These are phyloP conservation scores for Roridomyces roridus DNA, from an alignment of 768 basidiomycete genomes.

Conservation along the genomic window DNA sequence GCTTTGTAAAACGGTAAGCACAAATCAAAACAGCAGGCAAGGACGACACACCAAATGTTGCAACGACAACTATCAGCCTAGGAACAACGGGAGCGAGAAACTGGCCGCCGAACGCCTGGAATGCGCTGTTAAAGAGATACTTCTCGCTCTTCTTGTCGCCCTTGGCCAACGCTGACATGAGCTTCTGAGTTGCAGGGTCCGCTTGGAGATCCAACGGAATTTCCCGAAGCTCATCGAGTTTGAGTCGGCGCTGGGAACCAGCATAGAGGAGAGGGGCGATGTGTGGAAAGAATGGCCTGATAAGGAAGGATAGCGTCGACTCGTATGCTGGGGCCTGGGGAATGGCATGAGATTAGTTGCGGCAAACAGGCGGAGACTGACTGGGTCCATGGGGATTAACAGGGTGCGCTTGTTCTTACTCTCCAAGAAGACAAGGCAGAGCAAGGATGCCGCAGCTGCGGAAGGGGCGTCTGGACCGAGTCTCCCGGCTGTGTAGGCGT, in stretches of 20 bases:
- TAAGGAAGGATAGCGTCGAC: slow-evolving; percentile 11
- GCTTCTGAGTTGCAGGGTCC: slow-evolving; percentile 11
- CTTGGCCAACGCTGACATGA: slow-evolving; percentile 3
- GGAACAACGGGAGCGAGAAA: slow-evolving; percentile 9
- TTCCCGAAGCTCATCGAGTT: slow-evolving; percentile 11
- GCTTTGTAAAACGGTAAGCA: neutral
- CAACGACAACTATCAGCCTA: neutral
- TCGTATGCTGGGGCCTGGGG: slow-evolving; percentile 17
- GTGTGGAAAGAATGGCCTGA: slow-evolving; percentile 17
- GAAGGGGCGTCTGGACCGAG: too few relatives aligned
- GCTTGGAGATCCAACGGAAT: slow-evolving; percentile 5
- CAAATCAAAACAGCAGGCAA: neutral
- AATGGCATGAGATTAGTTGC: neutral
- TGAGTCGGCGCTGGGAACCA: slow-evolving; percentile 2
- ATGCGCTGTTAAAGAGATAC: slow-evolving; percentile 9
- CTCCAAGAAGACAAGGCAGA: slow-evolving; percentile 10
- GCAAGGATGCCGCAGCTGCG: too few relatives aligned
- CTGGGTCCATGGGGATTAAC: slow-evolving; percentile 8
- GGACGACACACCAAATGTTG: slow-evolving; percentile 11
- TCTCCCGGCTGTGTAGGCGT: neutral
- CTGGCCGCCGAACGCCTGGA: neutral
- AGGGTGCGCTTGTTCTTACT: slow-evolving; percentile 11
- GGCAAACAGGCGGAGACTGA: neutral
- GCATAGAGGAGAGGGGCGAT: slow-evolving; percentile 4
- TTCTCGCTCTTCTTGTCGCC: neutral